Percentiles rank a stretch among this genome's conserved stretches.
phyloP scores from a whole-genome alignment of 306 rosid species.

The Phaseolus lunatus region DNA sequence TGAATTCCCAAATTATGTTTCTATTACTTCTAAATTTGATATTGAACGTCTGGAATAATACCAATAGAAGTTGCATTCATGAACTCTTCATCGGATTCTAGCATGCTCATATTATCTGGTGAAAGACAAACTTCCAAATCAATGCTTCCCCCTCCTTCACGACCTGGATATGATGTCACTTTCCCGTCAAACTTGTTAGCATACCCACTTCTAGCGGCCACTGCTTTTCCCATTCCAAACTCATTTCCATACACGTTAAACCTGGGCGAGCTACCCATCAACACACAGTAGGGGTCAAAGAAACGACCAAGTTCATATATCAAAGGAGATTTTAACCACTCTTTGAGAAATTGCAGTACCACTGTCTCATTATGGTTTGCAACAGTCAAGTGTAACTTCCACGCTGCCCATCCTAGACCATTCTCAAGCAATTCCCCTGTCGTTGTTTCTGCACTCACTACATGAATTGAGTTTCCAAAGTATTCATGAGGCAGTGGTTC shows the following conservation, averaged over 20 bases:
- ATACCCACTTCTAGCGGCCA: conserved; percentile 60
- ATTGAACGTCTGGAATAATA: too few relatives aligned
- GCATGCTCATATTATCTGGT: conserved; percentile 49
- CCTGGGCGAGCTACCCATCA: conserved; percentile 62
- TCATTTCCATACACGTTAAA: conserved; percentile 61
- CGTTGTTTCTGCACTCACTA: neutral
- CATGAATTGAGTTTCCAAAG: neutral
- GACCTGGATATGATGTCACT: conserved; percentile 55
- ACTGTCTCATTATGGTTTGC: conserved; percentile 24
- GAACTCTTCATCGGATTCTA: conserved; percentile 61
- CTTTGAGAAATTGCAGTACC: neutral
- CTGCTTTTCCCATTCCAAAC: conserved; percentile 77
- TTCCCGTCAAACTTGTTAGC: conserved; percentile 58
- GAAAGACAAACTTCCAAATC: conserved; percentile 64
- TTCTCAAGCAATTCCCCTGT: neutral
- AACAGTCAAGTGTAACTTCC: conserved; percentile 60
- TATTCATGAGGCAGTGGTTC: conserved; percentile 52
- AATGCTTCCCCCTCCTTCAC: conserved; percentile 62
- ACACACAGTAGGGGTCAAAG: conserved; percentile 43
- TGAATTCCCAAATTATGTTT: too few relatives aligned
- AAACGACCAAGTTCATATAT: neutral
- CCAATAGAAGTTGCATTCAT: conserved; percentile 51
- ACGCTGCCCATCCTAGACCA: conserved; percentile 52
- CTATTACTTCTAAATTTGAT: too few relatives aligned
- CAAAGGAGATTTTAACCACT: conserved; percentile 51